phyloP scores from a whole-genome alignment of 139 green algal genomes.

The Coelastrella sp. region DNA sequence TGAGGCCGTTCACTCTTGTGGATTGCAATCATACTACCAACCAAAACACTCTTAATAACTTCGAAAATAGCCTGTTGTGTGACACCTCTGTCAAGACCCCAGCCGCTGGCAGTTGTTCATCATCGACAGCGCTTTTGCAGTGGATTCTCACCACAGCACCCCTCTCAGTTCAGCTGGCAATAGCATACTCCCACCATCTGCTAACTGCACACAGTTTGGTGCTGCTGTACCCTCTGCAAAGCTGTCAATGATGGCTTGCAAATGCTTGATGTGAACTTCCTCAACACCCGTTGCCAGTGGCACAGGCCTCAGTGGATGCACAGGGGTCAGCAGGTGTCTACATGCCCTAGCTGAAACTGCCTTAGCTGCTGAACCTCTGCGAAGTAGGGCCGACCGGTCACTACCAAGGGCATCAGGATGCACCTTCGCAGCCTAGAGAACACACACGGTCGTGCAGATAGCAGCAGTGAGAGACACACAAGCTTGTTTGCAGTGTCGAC shows the following conservation, averaged over 20 bases:
- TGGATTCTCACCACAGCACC: neutral
- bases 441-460: too few relatives aligned
- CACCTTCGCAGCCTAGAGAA: too few relatives aligned
- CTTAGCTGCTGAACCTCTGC: neutral
- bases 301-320: neutral
- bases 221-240: too few relatives aligned
- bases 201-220: neutral
- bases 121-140: too few relatives aligned
- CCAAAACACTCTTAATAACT: too few relatives aligned
- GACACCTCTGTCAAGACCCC: too few relatives aligned
- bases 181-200: constrained; percentile 24
- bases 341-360: neutral
- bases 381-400: neutral
- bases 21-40: too few relatives aligned
- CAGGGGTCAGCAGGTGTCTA: constrained; percentile 3
- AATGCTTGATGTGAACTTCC: constrained; percentile 2
- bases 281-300: neutral
- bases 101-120: too few relatives aligned
- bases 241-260: constrained; percentile 20
- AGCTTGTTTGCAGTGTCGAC: neutral
- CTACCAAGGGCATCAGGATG: neutral
- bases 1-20: too few relatives aligned
- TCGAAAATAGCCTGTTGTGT: too few relatives aligned
- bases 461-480: neutral
- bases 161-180: neutral